These are phyloP conservation scores for Penicillium silybi DNA, from an alignment of 495 filamentous ascomycete species.

Conservation along the genomic window DNA sequence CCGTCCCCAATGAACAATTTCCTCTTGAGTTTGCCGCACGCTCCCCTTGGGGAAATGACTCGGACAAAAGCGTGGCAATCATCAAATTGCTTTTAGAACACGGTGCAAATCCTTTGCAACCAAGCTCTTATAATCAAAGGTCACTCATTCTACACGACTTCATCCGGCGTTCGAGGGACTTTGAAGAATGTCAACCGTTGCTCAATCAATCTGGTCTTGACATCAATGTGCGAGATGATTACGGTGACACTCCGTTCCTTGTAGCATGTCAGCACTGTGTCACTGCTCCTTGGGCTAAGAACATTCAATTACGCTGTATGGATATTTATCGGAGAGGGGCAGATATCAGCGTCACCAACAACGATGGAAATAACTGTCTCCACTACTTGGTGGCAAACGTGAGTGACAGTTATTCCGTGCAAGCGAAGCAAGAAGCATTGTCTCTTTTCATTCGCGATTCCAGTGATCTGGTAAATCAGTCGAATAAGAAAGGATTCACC, in stretches of 20 bases:
- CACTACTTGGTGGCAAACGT: background rate
- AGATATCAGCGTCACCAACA: background rate
- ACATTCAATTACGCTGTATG: background rate
- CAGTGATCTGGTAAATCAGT: background rate
- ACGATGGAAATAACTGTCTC: background rate
- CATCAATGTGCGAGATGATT: background rate
- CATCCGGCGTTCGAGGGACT: background rate
- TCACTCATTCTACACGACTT: background rate
- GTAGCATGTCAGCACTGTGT: background rate
- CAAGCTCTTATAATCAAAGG: background rate
- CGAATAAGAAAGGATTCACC: background rate
- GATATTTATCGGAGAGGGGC: background rate
- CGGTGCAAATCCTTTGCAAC: slow-evolving; percentile 2
- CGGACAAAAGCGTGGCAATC: background rate
- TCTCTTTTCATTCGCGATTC: background rate
- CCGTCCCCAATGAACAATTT: background rate
- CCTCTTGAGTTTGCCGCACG: background rate
- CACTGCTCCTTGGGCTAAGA: background rate
- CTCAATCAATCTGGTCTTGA: background rate
- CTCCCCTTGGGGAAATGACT: background rate
- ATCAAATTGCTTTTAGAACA: background rate
- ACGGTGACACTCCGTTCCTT: slow-evolving; percentile 1
- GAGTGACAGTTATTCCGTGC: background rate
- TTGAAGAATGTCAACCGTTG: background rate
- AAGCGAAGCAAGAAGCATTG: background rate